Percentiles rank a stretch among this genome's conserved stretches.
These are phyloP conservation scores for Trichocomaceae sp. DNA, from an alignment of 2,329 filamentous ascomycete species.

Conservation along the genomic window DNA sequence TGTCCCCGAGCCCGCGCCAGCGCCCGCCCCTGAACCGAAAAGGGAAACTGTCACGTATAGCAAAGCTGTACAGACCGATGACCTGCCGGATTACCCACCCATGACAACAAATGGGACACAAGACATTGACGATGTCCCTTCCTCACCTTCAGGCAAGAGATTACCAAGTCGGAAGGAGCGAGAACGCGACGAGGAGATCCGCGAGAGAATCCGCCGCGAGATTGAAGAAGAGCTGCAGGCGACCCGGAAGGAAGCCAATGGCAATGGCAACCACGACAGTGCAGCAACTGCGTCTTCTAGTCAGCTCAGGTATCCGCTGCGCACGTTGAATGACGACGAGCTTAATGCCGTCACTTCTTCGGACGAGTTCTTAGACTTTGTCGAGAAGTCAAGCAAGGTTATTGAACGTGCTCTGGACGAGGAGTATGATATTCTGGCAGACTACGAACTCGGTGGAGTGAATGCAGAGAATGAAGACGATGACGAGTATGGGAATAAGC, in stretches of 20 bases:
- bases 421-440: slow-evolving; percentile 90
- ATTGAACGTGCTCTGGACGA: slow-evolving; percentile 92
- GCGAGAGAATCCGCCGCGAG: slow-evolving; percentile 75
- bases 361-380: slow-evolving; percentile 88
- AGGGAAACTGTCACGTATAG: slow-evolving; percentile 89
- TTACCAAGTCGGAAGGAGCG: slow-evolving; percentile 71
- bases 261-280: slow-evolving; percentile 30
- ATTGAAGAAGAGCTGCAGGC: slow-evolving; percentile 87
- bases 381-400: slow-evolving; percentile 93
- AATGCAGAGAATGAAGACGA: slow-evolving; percentile 73
- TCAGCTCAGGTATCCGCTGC: slow-evolving; percentile 61
- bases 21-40: slow-evolving; percentile 35
- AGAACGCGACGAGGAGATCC: slow-evolving; percentile 81
- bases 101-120: slow-evolving; percentile 52
- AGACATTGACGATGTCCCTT: slow-evolving; percentile 49
- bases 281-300: slow-evolving; percentile 33
- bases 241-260: slow-evolving; percentile 44
- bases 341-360: slow-evolving; percentile 84
- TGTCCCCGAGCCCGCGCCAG: slow-evolving; percentile 74
- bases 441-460: slow-evolving; percentile 76
- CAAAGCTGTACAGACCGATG: slow-evolving; percentile 88
- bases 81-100: slow-evolving; percentile 54
- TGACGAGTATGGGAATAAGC: slow-evolving; percentile 48
- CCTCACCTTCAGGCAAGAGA: slow-evolving; percentile 57
- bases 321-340: slow-evolving; percentile 76